phyloP scores from a whole-genome alignment of 108 stramenopile species.

The Bacterosira constricta region DNA sequence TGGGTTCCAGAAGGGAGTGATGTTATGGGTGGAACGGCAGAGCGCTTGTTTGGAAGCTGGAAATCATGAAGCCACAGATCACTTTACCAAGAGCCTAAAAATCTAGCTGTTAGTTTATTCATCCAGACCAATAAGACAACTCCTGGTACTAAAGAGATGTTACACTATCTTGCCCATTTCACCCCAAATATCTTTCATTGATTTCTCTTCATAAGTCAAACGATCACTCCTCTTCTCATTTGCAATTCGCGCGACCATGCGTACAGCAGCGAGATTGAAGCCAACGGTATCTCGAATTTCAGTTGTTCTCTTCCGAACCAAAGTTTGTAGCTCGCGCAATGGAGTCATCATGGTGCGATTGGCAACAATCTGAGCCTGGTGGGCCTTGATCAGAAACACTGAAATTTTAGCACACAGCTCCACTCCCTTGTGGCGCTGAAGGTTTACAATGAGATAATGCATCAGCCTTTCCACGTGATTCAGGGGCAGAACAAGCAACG shows the following conservation, averaged over 20 bases:
- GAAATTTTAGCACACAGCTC: conserved; percentile 78
- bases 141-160: too few species aligned
- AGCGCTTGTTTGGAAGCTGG: conserved; percentile 68
- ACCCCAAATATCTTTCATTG: conserved; percentile 59
- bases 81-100: too few species aligned
- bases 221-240: conserved; percentile 46
- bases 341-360: conserved; percentile 64
- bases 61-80: too few species aligned
- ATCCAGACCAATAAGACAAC: too few species aligned
- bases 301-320: conserved; percentile 57
- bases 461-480: conserved; percentile 76
- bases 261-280: conserved; percentile 81
- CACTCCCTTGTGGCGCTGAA: conserved; percentile 72
- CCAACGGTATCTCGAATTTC: conserved; percentile 78
- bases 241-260: conserved; percentile 52
- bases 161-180: conserved; percentile 46
- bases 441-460: conserved; percentile 70
- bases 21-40: conserved; percentile 77
- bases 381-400: conserved; percentile 77
- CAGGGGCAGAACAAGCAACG: conserved; percentile 88
- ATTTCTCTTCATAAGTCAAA: conserved; percentile 19
- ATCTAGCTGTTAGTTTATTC: too few species aligned
- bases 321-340: conserved; percentile 67
- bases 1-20: conserved; percentile 56
- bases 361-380: conserved; percentile 69